Conservation (phyloP, 768 basidiomycete species). For the Roridomyces roridus region DNA sequence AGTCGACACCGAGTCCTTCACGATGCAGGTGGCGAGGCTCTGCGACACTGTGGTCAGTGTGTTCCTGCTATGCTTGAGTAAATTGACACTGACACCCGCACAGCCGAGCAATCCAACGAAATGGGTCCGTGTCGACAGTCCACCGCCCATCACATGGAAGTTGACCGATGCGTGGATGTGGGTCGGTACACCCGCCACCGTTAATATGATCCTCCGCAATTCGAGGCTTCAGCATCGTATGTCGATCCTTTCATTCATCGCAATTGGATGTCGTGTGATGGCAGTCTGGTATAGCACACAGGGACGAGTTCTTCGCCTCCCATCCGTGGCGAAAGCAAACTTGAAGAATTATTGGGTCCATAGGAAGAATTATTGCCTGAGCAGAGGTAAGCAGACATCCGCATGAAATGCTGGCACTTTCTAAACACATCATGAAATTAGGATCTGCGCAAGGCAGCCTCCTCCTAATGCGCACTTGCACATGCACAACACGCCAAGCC, state of each 20-base stretch:
- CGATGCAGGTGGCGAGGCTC: slow-evolving; percentile 12
- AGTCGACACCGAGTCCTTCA: not conserved
- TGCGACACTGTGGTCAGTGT: slow-evolving; percentile 13
- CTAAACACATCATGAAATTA: no score
- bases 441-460: no score
- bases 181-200: not conserved
- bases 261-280: no score
- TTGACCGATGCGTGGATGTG: slow-evolving; percentile 4
- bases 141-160: not conserved
- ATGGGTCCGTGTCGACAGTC: not conserved
- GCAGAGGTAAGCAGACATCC: no score
- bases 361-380: not conserved
- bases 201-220: not conserved
- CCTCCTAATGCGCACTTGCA: no score
- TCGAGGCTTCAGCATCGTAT: not conserved
- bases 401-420: no score
- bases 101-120: not conserved
- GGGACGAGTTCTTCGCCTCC: not conserved
- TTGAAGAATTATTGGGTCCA: not conserved
- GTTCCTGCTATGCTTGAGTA: not conserved
- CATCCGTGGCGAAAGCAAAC: not conserved
- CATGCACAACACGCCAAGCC: no score
- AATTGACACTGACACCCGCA: no score
- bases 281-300: no score
- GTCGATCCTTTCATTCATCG: not conserved